phyloP scores from a whole-genome alignment of 352 stramenopile species.

The Phytophthora cactorum region DNA sequence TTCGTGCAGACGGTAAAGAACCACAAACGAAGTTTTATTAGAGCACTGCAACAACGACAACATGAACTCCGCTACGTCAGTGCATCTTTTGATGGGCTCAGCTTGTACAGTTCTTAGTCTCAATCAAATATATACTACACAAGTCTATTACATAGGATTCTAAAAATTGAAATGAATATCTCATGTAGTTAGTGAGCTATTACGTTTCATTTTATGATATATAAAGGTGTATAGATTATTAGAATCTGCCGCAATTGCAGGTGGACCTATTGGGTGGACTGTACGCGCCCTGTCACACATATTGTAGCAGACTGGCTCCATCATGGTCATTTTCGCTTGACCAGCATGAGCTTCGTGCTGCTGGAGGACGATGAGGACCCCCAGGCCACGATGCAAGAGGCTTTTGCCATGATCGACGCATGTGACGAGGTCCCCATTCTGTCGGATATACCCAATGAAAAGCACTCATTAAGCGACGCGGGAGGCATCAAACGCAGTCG shows the following conservation, averaged over 20 bases:
- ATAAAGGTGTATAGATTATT: not conserved
- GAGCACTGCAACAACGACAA: conserved; percentile 1
- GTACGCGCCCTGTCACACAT: not conserved
- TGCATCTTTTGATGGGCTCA: not conserved
- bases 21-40: conserved; percentile 2
- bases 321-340: not conserved
- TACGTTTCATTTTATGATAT: not conserved
- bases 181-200: too few relatives aligned
- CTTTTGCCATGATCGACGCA: not conserved
- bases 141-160: too few relatives aligned
- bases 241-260: not conserved
- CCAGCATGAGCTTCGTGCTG: not conserved
- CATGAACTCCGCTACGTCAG: conserved; percentile 2
- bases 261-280: not conserved
- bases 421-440: not conserved
- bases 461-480: not conserved
- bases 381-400: not conserved
- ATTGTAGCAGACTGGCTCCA: not conserved
- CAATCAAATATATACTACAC: too few relatives aligned
- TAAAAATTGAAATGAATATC: too few relatives aligned
- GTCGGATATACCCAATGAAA: not conserved
- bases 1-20: not conserved
- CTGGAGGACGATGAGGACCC: not conserved
- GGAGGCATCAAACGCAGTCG: not conserved
- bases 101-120: not conserved